Evolutionary conservation across 164 flowering plant species (phyloP).

Genomic region (Aristolochia fimbriata): DNA sequence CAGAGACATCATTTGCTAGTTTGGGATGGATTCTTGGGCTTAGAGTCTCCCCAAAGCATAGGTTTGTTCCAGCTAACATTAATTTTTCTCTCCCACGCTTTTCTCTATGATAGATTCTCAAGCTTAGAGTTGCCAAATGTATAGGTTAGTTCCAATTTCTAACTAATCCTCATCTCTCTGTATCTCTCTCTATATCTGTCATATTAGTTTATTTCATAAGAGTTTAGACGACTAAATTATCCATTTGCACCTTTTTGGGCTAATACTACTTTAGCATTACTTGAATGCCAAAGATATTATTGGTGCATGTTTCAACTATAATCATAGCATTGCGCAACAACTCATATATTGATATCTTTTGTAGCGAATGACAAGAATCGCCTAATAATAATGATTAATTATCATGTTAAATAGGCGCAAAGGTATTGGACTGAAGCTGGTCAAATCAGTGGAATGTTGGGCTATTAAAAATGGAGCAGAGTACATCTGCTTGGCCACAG

Average conservation of each 20-base stretch:
- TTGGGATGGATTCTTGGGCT: conserved; percentile 54
- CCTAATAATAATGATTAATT: no score
- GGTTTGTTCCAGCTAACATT: conserved; percentile 15
- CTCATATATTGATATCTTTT: no score
- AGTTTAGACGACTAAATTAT: no score
- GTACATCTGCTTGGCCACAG: conserved; percentile 33
- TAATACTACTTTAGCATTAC: no score
- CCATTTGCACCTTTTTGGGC: no score
- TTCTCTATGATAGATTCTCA: conserved; percentile 30
- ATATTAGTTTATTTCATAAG: no score
- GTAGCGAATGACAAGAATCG: no score
- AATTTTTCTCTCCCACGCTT: conserved; percentile 1
- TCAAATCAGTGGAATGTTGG: conserved; percentile 41
- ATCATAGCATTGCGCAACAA: no score
- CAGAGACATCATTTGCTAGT: conserved; percentile 20
- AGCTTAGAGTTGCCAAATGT: conserved; percentile 42
- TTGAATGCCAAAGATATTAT: no score
- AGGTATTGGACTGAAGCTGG: conserved; percentile 38
- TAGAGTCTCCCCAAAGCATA: conserved; percentile 41
- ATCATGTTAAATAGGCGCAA: conserved; percentile 18
- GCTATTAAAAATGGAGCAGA: conserved; percentile 32
- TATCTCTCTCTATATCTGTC: conserved; percentile 1
- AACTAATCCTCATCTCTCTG: conserved; percentile 1
- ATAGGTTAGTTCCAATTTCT: conserved; percentile 17
- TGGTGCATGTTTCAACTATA: no score